These are phyloP conservation scores for Quercus aquifolioides DNA, from an alignment of 306 rosid species.

Conservation along the genomic window DNA sequence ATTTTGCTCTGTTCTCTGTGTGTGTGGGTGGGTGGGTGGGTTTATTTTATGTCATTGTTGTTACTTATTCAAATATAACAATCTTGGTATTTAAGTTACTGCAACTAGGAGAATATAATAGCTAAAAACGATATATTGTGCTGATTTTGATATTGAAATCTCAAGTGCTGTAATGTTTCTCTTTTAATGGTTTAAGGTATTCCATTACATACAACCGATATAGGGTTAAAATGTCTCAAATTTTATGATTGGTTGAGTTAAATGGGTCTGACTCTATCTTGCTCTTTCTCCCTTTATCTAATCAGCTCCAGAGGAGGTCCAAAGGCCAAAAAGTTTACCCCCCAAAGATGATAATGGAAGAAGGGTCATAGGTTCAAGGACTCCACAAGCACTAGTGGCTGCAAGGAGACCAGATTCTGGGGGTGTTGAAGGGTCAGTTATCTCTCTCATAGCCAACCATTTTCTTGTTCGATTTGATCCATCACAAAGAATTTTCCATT, in stretches of 20 bases:
- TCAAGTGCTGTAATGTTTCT: neutral
- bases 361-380: constrained; percentile 35
- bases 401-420: constrained; percentile 94
- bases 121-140: neutral
- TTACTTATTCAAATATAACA: neutral
- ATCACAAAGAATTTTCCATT: constrained; percentile 68
- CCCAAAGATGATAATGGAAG: constrained; percentile 48
- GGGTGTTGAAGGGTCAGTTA: constrained; percentile 80
- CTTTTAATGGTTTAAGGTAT: neutral
- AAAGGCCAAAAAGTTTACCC: constrained; percentile 39
- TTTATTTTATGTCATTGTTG: too few relatives aligned
- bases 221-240: neutral
- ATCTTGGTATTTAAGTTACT: neutral
- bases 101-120: too few relatives aligned
- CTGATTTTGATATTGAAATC: neutral
- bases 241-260: neutral
- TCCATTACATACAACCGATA: neutral
- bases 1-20: too few relatives aligned
- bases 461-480: constrained; percentile 78
- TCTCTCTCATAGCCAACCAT: constrained; percentile 89
- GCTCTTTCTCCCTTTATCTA: constrained; percentile 23
- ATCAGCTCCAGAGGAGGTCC: constrained; percentile 49
- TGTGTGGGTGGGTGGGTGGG: neutral
- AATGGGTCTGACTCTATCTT: constrained; percentile 15
- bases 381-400: constrained; percentile 54